Evolutionary conservation across 305 asterid genomes (phyloP), one percentile per base, ranked within the genome.

Genomic region (Fraxinus ornus): DNA sequence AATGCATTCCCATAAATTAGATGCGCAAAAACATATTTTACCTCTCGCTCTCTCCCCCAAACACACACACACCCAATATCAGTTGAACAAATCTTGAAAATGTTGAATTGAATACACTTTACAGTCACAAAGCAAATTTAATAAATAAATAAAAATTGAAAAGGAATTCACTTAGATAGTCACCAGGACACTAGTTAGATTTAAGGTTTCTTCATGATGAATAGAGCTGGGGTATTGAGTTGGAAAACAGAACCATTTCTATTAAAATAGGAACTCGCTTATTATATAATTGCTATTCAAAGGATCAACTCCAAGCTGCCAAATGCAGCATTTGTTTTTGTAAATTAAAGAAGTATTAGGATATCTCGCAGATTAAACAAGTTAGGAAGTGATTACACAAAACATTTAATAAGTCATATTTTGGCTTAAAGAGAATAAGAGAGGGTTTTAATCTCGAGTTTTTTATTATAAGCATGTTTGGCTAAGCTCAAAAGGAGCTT

Each of bases 1-100:
- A 86, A 85, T 73, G 71, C 19, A 80, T 3, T 57, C 5, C 57
- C 76, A 81, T 68, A 77, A 82, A 62, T 36, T 66, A 78, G 75
- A 55, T 71, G 74, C 47, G 5, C 41, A 60, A n/a, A 66, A 13
- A 68, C 37, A 26, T 12, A 68, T 10, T 24, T 5, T 26, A 24
- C 2, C 32, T 10, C 74, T 13, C 21, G 12, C 64, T 47, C 35
- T 26, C 74, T 10, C 73, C 3, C 17, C 0, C 73, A 24, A 24
- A 24, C 47, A 39, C 47, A 39, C 33, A 7, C 17, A 24, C 17
- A 8, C 30, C 1, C 28, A 30, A 64, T 64, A 64, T 21, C 15
- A 26, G n/a, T 24, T 66, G 2, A 62, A 7, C 2, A 26, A 26
- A 26, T 66, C 74, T 24, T 26, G 74, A 66, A 64, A 24, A 66